Evolutionary conservation across 768 basidiomycete genomes (phyloP).

Genomic region (Pleurotus ostreatus): DNA sequence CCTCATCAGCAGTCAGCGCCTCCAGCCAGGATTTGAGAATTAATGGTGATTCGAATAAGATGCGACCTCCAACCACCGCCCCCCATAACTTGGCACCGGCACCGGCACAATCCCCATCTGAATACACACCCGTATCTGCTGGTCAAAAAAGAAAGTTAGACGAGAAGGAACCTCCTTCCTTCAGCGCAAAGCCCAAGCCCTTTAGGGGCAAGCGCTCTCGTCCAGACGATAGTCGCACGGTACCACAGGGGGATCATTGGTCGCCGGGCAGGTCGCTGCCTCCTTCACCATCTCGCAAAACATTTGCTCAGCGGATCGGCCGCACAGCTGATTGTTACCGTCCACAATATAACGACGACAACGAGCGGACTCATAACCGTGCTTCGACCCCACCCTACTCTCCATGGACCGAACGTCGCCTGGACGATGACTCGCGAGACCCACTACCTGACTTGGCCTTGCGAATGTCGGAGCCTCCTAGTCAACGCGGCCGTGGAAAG

Average conservation of each 20-base stretch:
- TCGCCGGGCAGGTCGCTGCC: background rate
- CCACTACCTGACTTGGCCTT: background rate
- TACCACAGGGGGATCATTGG: slow-evolving; percentile 1
- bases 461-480: background rate
- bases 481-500: background rate
- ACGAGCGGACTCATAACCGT: background rate
- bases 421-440: background rate
- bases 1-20: background rate
- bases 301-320: background rate
- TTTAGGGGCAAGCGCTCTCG: background rate
- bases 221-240: background rate
- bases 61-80: too few species aligned
- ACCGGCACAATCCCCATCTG: background rate
- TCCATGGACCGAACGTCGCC: background rate
- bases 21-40: background rate
- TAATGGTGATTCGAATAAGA: background rate
- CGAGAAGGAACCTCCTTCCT: background rate
- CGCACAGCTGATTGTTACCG: background rate
- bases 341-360: background rate
- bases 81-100: background rate
- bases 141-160: background rate
- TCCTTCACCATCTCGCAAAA: background rate
- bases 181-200: background rate
- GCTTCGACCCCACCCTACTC: background rate
- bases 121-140: background rate